Conservation (phyloP, 345 rosid genomes). For the Hypericum androsaemum region DNA sequence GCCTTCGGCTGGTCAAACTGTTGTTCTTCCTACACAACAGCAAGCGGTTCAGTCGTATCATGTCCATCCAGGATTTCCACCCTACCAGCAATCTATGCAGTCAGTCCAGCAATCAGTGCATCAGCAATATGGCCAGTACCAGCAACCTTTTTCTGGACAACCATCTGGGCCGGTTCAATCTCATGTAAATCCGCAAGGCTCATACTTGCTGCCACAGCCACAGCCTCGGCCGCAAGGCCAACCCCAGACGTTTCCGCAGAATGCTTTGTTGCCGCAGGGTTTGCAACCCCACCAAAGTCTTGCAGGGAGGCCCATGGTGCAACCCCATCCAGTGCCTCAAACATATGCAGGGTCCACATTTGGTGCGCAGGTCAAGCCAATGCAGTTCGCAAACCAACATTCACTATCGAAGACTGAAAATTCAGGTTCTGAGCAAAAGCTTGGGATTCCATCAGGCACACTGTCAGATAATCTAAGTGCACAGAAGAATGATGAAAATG, state of each 20-base stretch:
- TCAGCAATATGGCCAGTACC: conserved; percentile 38
- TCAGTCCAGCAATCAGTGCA: conserved; percentile 32
- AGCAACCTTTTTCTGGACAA: conserved; percentile 41
- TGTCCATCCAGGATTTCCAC: conserved; percentile 34
- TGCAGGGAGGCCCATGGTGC: conserved; percentile 16
- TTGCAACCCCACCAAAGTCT: conserved; percentile 34
- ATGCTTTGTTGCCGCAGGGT: conserved; percentile 18
- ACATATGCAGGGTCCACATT: conserved; percentile 26
- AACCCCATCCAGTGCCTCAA: conserved; percentile 23
- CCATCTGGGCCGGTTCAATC: conserved; percentile 25
- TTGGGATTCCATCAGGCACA: conserved; percentile 19
- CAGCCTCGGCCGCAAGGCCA: conserved; percentile 36
- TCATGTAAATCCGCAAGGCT: conserved; percentile 30
- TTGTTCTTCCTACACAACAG: conserved; percentile 25
- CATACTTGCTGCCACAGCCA: conserved; percentile 34
- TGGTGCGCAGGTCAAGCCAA: conserved; percentile 20
- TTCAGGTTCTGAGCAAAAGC: conserved; percentile 24
- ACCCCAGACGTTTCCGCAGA: conserved; percentile 23
- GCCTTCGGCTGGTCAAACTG: conserved; percentile 28
- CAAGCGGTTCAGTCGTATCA: conserved; percentile 28
- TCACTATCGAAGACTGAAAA: conserved; percentile 19
- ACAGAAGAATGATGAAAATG: conserved; percentile 22
- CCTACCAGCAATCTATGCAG: conserved; percentile 31
- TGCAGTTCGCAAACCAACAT: conserved; percentile 23
- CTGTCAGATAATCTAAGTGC: conserved; percentile 21